Percentiles rank a stretch among this genome's conserved stretches.
phyloP scores from a whole-genome alignment of 2,329 filamentous ascomycete genomes.

The Trichoderma pleuroti region DNA sequence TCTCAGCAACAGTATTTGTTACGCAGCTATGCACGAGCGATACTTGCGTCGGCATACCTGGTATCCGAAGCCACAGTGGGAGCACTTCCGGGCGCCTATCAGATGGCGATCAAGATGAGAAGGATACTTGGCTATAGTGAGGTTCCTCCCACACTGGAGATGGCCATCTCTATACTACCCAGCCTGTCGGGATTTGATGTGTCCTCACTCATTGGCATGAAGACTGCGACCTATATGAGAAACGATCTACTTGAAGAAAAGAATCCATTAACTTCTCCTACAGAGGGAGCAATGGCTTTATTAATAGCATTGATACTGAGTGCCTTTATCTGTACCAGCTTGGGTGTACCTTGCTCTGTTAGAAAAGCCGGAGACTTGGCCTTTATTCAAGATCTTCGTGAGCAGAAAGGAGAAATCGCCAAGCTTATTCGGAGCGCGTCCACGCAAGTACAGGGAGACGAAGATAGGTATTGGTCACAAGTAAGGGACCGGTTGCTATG shows the following conservation, averaged over 20 bases:
- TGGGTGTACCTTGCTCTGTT: slow-evolving; percentile 49
- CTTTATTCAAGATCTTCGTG: slow-evolving; percentile 59
- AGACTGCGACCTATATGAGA: slow-evolving; percentile 32
- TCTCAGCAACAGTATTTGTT: slow-evolving; percentile 58
- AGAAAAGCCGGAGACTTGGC: slow-evolving; percentile 59
- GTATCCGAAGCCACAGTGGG: slow-evolving; percentile 57
- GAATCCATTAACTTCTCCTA: slow-evolving; percentile 64
- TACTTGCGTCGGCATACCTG: slow-evolving; percentile 64
- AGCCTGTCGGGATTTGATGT: slow-evolving; percentile 33
- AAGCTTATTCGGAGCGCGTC: slow-evolving; percentile 56
- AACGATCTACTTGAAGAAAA: slow-evolving; percentile 52
- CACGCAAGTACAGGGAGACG: slow-evolving; percentile 50
- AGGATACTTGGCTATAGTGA: slow-evolving; percentile 55
- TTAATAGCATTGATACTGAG: slow-evolving; percentile 62
- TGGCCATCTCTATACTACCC: slow-evolving; percentile 25
- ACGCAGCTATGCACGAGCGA: slow-evolving; percentile 62
- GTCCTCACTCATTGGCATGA: slow-evolving; percentile 23
- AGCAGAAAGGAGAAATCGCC: slow-evolving; percentile 59
- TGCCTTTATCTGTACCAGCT: slow-evolving; percentile 52
- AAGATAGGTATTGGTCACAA: slow-evolving; percentile 61
- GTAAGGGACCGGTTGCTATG: slow-evolving; percentile 65
- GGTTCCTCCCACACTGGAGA: neutral
- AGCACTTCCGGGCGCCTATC: slow-evolving; percentile 58
- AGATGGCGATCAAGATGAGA: slow-evolving; percentile 54
- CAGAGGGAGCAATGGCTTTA: slow-evolving; percentile 51